Evolutionary conservation across 1,284 basidiomycete genomes (phyloP).

Genomic region (Ceratobasidium sp.): DNA sequence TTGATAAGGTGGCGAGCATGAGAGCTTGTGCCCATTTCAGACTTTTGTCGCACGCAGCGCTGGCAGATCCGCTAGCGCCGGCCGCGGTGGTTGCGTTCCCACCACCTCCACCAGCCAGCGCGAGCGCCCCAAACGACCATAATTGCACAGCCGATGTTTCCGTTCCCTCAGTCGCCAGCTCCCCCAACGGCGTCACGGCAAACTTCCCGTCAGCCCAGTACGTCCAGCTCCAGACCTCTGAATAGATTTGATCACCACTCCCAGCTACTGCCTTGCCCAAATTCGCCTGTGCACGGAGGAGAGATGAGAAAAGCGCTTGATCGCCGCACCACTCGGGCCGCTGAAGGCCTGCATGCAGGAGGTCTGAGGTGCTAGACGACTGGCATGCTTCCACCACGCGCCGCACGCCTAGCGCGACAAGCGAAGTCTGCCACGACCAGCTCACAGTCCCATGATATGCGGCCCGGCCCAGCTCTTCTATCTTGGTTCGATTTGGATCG

Average conservation of each 20-base stretch:
- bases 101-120: conserved; percentile 2
- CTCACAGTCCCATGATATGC: conserved; percentile 60
- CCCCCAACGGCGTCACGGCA: conserved; percentile 17
- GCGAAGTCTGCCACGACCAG: conserved; percentile 59
- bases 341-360: conserved; percentile 5
- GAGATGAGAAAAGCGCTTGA: conserved; percentile 50
- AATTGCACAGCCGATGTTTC: conserved; percentile 36
- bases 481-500: conserved; percentile 55
- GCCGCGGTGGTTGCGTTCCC: background rate
- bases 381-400: conserved; percentile 56
- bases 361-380: conserved; percentile 40
- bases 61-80: background rate
- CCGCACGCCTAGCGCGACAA: conserved; percentile 58
- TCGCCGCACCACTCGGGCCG: conserved; percentile 57
- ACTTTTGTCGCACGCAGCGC: no score
- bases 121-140: conserved; percentile 19
- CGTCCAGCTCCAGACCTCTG: conserved; percentile 42
- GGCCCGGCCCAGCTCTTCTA: conserved; percentile 55
- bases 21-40: no score
- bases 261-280: conserved; percentile 58
- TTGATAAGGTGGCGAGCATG: no score
- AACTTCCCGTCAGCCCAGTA: conserved; percentile 17
- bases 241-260: conserved; percentile 16
- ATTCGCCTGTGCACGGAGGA: conserved; percentile 54
- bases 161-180: conserved; percentile 27